Evolutionary conservation across 257 asterid genomes (phyloP), one percentile per base, ranked within the genome.

Genomic region (Voacanga thouarsii): DNA sequence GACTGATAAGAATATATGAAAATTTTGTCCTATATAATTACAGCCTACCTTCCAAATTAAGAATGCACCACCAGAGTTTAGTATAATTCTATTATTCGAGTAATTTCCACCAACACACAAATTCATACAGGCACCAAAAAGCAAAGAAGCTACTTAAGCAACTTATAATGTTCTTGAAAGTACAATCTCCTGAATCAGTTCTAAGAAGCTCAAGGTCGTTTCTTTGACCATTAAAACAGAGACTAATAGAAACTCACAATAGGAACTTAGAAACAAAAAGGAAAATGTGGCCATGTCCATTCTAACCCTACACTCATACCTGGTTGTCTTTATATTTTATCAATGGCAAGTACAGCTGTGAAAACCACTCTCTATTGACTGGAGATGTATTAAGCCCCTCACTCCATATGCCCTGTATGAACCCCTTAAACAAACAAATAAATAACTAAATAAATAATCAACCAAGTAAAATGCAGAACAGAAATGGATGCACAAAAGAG

Each of bases 321-420:
- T 77, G 85, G 56, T 53, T 60, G 67, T 79, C 75, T 85, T 75
- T 82, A 81, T 82, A 71, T 55, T 75, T 81, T 74, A 84, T 74
- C 87, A 91, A 84, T 23, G 92, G 96, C 73, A 77, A 67, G 80
- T 87, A 80, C 45, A 84, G 83, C 77, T 84, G 91, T 37, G 88
- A 81, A 83, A 83, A 85, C 77, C 71, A 78, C 74, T 82, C 87
- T 66, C 81, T 68, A 26, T 80, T 44, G 77, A 80, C 80, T 41
- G 83, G 81, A 71, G 88, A 81, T 83, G 78, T 73, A 64, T 64
- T 86, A 75, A 15, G 81, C 78, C 86, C 79, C 83, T 83, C 87
- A 84, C 76, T 72, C 57, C 47, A 60, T 63, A 79, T 60, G 53
- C 75, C 80, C n/a, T 80, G 78, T 65, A 77, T 26, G 19, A 59